Base-by-base conservation (phyloP, 805 yeast genomes). In the Pichia paraexigua region DNA sequence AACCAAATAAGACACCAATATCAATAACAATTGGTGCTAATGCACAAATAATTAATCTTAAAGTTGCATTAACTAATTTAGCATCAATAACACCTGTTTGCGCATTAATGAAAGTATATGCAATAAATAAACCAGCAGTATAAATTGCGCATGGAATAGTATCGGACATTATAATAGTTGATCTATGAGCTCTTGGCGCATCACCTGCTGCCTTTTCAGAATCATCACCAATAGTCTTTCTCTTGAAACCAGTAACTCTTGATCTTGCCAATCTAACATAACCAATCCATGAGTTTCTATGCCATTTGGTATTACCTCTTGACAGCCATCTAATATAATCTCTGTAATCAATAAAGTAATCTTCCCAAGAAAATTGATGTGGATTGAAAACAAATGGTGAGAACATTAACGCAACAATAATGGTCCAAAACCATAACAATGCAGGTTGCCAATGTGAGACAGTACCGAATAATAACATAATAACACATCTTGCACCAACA, bases 301-400 rank as follows among this genome's bases (percentile, higher is more conserved):
- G 92, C 84, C 88, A 86, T 67, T 85, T 83, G 61, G 86, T 82
- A 73, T 86, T 86, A 78, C 95, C 95, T 76, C 94, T 83, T n/a
- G 89, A 81, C 63, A 86, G 74, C 95, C 95, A 86, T 74, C 88
- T 80, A 64, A 91, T 84, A 72, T 80, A 94, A 66, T 89, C 96
- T 70, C 96, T 82, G 79, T 94, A 94, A 70, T 94, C 99, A 67
- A 92, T 82, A 72, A 92, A 89, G 80, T 86, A 92, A 71, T 91
- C 97, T 67, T 84, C 87, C 91, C 95, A 85, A 48, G 97, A 82
- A 70, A 91, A 94, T 75, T 94, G 98, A 73, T 92, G 97, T 46
- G 99, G 99, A 73, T 94, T 94, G 81, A 89, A 94, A 55, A 94
- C 65, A 69, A 92, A 90, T 63, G 99, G 99, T 46, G 98, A 85